phyloP scores from a whole-genome alignment of 805 yeast species.

The Candida parachauliodes region DNA sequence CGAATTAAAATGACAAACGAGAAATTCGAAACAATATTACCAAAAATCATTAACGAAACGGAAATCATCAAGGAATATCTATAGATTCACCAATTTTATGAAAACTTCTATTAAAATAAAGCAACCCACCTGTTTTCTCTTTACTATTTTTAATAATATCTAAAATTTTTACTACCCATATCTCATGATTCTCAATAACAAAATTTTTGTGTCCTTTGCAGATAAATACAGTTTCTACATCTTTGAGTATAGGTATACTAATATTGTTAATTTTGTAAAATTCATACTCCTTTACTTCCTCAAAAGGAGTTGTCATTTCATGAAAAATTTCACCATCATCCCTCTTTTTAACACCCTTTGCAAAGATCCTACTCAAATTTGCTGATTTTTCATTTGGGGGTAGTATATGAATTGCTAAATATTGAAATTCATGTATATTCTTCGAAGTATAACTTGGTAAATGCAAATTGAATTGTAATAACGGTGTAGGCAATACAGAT shows the following conservation, averaged over 20 bases:
- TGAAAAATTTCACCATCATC: slow-evolving; percentile 37
- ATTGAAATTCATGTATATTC: slow-evolving; percentile 49
- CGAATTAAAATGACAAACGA: slow-evolving; percentile 27
- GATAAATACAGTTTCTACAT: slow-evolving; percentile 58
- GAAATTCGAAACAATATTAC: slow-evolving; percentile 33
- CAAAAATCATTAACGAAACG: slow-evolving; percentile 24
- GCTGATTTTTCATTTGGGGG: slow-evolving; percentile 58
- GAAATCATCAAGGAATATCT: slow-evolving; percentile 13
- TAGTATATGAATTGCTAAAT: slow-evolving; percentile 73
- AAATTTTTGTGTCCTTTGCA: slow-evolving; percentile 55
- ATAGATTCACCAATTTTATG: slow-evolving; percentile 42
- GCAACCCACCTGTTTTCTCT: slow-evolving; percentile 52
- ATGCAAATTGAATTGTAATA: slow-evolving; percentile 82
- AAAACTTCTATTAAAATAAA: slow-evolving; percentile 62
- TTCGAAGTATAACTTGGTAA: slow-evolving; percentile 79
- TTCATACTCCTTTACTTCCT: slow-evolving; percentile 25
- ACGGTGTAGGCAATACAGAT: slow-evolving; percentile 71
- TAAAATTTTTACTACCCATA: slow-evolving; percentile 79
- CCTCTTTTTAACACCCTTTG: slow-evolving; percentile 47
- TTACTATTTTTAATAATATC: slow-evolving; percentile 42
- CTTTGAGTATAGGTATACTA: slow-evolving; percentile 51
- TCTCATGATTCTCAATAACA: slow-evolving; percentile 77
- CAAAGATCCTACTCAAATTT: slow-evolving; percentile 60
- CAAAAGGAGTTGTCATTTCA: slow-evolving; percentile 56
- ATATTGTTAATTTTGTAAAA: slow-evolving; percentile 8